These are phyloP conservation scores for Globisporangium radiosum DNA, from an alignment of 352 stramenopile species.

Conservation along the genomic window DNA sequence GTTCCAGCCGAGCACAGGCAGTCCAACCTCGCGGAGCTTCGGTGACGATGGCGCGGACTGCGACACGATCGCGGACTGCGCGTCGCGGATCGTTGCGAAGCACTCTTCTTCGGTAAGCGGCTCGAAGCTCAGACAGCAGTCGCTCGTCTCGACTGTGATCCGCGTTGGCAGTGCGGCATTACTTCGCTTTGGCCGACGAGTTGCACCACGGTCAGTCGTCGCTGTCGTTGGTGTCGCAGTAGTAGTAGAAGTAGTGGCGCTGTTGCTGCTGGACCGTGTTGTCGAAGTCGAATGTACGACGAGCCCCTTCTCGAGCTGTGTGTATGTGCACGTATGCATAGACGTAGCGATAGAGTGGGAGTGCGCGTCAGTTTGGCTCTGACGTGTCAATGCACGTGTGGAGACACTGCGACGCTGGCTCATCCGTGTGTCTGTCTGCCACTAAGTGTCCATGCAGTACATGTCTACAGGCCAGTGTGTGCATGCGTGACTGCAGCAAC, in stretches of 20 bases:
- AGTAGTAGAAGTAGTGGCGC: not conserved
- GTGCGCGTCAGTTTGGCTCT: not conserved
- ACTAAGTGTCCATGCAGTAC: no score
- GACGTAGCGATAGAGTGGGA: not conserved
- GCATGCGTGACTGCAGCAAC: no score
- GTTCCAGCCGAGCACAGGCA: constrained; percentile 25
- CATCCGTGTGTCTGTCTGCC: no score
- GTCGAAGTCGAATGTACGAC: not conserved
- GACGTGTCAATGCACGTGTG: no score
- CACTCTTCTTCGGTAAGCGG: constrained; percentile 22
- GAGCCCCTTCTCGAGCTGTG: not conserved
- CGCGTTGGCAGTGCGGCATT: not conserved
- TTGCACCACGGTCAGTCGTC: not conserved
- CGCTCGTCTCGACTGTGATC: constrained; percentile 12
- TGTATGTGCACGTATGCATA: not conserved
- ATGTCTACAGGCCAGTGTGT: no score
- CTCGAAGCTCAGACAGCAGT: constrained; percentile 18
- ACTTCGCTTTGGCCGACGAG: not conserved
- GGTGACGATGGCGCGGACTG: constrained; percentile 1
- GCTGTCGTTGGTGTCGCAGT: not conserved
- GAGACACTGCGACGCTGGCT: no score
- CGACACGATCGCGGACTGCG: constrained; percentile 16
- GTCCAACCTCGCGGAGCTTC: constrained; percentile 15
- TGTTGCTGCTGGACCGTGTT: not conserved
- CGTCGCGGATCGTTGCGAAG: constrained; percentile 8